Conservation (phyloP, 2,329 filamentous ascomycete genomes). For the Paraconiothyrium brasiliense region DNA sequence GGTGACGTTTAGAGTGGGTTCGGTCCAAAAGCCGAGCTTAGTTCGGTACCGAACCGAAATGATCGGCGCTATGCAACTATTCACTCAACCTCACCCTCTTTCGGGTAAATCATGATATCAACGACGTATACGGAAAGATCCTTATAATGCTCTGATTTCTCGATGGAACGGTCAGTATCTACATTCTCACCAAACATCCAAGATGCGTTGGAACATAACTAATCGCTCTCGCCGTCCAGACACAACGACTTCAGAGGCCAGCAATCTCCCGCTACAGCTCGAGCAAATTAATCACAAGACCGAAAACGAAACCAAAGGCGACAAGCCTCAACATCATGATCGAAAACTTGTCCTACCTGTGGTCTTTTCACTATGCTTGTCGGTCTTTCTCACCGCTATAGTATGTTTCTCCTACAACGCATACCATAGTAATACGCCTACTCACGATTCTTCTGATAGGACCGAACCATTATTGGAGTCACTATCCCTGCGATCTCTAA, state of each 20-base stretch:
- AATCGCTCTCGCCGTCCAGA: not conserved
- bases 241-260: not conserved
- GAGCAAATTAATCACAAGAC: not conserved
- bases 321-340: not conserved
- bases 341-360: not conserved
- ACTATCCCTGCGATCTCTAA: not conserved
- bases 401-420: not conserved
- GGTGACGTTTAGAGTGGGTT: not conserved
- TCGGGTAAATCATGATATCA: not conserved
- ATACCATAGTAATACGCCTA: not conserved
- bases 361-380: not conserved
- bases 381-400: not conserved
- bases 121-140: not conserved
- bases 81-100: not conserved
- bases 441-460: not conserved
- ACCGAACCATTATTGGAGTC: not conserved
- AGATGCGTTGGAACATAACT: not conserved
- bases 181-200: not conserved
- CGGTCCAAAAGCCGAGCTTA: not conserved
- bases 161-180: not conserved
- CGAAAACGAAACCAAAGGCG: not conserved
- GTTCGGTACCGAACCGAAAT: constrained; percentile 4
- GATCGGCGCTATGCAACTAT: not conserved
- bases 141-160: not conserved
- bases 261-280: not conserved